Evolutionary conservation across 192 early-diverging fungal genomes (phyloP).

Genomic region (Rhizophlyctis rosea): DNA sequence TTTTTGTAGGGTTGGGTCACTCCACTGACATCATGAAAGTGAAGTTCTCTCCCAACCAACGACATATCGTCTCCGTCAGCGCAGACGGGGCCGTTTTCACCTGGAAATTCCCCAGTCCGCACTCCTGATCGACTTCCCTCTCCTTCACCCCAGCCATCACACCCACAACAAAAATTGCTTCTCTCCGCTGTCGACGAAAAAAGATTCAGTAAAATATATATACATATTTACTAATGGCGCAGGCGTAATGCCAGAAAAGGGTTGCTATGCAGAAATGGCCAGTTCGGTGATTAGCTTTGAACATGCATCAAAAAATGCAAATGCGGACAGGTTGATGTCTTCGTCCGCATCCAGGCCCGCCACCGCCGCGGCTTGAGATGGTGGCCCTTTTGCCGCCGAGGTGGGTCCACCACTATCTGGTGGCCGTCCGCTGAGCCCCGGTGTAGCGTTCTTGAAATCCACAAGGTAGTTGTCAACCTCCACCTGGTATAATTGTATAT

Average conservation of each 20-base stretch:
- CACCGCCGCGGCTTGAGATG: too few species aligned
- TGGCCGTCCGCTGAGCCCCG: background rate
- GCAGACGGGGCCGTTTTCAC: conserved; percentile 53
- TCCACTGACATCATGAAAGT: conserved; percentile 62
- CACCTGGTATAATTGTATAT: conserved; percentile 91
- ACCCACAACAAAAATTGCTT: too few species aligned
- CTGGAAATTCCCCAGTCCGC: conserved; percentile 49
- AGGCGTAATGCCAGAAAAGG: too few species aligned
- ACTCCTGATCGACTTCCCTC: too few species aligned
- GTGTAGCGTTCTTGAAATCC: conserved; percentile 82
- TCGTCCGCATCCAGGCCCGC: conserved; percentile 21
- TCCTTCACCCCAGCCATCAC: too few species aligned
- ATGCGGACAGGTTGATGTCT: conserved; percentile 49
- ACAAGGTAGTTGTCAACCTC: conserved; percentile 91
- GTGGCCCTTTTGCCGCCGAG: too few species aligned
- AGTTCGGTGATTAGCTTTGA: conserved; percentile 91
- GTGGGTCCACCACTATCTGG: too few species aligned
- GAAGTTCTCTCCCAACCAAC: conserved; percentile 50
- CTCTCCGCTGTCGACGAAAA: too few species aligned
- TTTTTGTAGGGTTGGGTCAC: conserved; percentile 53
- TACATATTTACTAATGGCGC: too few species aligned
- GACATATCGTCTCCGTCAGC: conserved; percentile 46
- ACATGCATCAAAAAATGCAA: conserved; percentile 96
- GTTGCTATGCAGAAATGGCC: conserved; percentile 67
- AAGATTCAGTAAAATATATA: too few species aligned